Base-by-base conservation (phyloP, 352 stramenopile species). In the Phytopythium aichiense region DNA sequence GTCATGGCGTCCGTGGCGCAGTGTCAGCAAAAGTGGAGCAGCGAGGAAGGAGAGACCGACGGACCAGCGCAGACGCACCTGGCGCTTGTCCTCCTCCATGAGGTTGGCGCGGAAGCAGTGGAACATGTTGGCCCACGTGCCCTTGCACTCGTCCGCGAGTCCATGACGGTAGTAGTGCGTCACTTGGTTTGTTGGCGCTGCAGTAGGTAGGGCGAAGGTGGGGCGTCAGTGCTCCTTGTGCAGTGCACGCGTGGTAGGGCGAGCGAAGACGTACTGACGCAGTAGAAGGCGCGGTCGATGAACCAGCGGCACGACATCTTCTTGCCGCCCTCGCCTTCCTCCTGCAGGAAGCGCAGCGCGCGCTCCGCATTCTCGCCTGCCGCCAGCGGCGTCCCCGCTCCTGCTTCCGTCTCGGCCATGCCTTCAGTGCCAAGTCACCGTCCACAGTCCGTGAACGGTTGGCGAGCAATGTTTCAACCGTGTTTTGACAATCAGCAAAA, bases 41-140 rank as follows among this genome's bases (percentile, higher is more conserved):
- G 28, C 28, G 7, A 31, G 28, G 28, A 31, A 31, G 28, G 28
- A 31, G 28, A 31, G 28, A 31, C 28, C 28, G 28, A 31, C 28
- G 23, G 45, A 12, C 45, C 45, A 52, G 11, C 42, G 33, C 33
- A 35, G 6, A 50, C 66, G 51, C 61, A 84, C 76, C 77, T 73
- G 54, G 48, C 77, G 73, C 67, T 89, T 89, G 52, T 85, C 73
- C 58, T 87, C 76, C 56, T 88, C 77, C 86, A 94, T 94, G 55
- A 92, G 77, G 65, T 77, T 92, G 25, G 78, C 67, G 42, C 86
- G 80, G 38, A 90, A 85, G 65, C 86, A 94, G 52, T 89, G 68
- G 61, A 82, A 90, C 80, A 92, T 91, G 68, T 90, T 91, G 48
- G 66, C 75, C 83, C 81, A 92, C 51, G 77, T 92, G 46, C 69